Evolutionary conservation across 1,284 basidiomycete genomes (phyloP).

Genomic region (Cutaneotrichosporon cutaneum): DNA sequence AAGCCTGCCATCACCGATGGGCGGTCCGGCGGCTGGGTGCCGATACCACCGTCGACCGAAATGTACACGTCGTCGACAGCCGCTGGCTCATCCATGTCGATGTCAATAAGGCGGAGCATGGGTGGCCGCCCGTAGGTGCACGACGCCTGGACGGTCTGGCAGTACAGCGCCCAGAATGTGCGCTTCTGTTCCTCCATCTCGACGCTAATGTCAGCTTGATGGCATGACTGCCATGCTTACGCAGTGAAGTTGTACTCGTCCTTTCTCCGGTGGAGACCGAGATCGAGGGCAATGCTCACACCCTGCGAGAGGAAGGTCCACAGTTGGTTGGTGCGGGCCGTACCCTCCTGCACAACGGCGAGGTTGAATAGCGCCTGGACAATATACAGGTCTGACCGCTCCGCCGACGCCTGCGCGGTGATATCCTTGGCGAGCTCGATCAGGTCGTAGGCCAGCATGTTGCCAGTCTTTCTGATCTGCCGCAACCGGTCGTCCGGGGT

Average conservation of each 20-base stretch:
- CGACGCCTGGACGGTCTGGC: conserved; percentile 37
- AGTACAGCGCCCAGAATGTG: conserved; percentile 41
- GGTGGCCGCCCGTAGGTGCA: conserved; percentile 38
- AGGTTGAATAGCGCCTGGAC: conserved; percentile 41
- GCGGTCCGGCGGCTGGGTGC: conserved; percentile 32
- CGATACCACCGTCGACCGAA: conserved; percentile 32
- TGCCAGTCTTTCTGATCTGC: conserved; percentile 16
- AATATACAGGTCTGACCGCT: conserved; percentile 32
- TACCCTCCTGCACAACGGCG: conserved; percentile 39
- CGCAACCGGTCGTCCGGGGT: conserved; percentile 29
- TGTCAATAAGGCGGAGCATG: conserved; percentile 33
- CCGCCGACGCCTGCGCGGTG: conserved; percentile 23
- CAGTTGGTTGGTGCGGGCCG: conserved; percentile 29
- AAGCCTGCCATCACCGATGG: conserved; percentile 41
- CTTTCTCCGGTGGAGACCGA: conserved; percentile 36
- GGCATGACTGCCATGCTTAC: conserved; percentile 7
- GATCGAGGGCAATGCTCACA: conserved; percentile 35
- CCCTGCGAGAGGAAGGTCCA: conserved; percentile 36
- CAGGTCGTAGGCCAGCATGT: conserved; percentile 21
- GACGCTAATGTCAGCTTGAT: conserved; percentile 19
- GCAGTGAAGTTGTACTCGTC: conserved; percentile 36
- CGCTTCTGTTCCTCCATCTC: conserved; percentile 39
- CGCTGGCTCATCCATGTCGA: conserved; percentile 34
- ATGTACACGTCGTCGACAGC: conserved; percentile 40
- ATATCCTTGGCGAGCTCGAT: conserved; percentile 29